Evolutionary conservation across 441 rosid genomes (phyloP), one percentile per base, ranked within the genome.

Genomic region (Capsella rubella): DNA sequence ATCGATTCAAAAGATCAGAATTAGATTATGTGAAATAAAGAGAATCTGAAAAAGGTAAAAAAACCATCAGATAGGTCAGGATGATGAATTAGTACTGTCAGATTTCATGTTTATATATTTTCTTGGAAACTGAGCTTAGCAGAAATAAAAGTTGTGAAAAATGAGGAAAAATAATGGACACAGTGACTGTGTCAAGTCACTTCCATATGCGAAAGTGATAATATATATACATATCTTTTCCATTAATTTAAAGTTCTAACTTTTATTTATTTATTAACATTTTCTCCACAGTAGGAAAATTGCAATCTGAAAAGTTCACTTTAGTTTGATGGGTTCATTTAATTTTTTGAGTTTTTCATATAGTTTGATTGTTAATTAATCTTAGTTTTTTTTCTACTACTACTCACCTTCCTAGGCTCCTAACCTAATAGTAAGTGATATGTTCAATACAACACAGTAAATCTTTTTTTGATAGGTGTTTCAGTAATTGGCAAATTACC

Each of bases 101-200:
- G 35, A 29, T 58, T 51, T 64, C 9, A 29, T 51, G 15, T 42
- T 61, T 66, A 67, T 54, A 67, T 54, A 51, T 75, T 15, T 69
- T 75, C 72, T 53, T 42, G 83, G 52, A 69, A 75, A 80, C 74
- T 74, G 47, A 60, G 64, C 67, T 21, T 34, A 61, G 69, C 52
- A 68, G 61, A 78, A 54, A 72, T 64, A 78, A 66, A 77, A 45
- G 55, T 55, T 25, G 37, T 12, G 27, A 80, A 37, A 51, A 35
- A 12, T 37, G 70, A 40, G 13, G 8, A 34, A 34, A 52, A 11
- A 39, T 16, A 58, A 54, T 46, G 66, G 67, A 54, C 67, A 58
- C 55, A 70, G 56, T 60, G 54, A 60, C 72, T 43, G 81, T 47
- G 81, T 47, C 25, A 72, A 67, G 85, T 85, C 84, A 78, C 81